Evolutionary conservation across 1,284 basidiomycete species (phyloP), one percentile per base, ranked within the genome.

Genomic region (Ceratobasidium sp.): DNA sequence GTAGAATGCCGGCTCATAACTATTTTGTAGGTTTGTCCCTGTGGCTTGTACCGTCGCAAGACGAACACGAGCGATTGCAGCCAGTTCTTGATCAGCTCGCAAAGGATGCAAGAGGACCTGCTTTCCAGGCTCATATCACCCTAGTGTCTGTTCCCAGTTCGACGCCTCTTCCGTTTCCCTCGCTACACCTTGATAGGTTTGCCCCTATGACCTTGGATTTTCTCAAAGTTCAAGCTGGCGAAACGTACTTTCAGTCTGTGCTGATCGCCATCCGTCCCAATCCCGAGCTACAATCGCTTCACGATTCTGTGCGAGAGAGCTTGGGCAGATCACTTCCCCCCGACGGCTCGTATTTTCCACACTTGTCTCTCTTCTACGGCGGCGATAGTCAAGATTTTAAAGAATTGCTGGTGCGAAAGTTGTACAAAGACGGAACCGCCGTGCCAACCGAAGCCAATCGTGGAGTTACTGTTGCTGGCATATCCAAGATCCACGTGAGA

Each of bases 351-450:
- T 79, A 65, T 27, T 79, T 78, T 50, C 79, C 79, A 5, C 79
- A 79, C 41, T 38, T 79, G 12, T 79, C 79, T 14, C 77, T 79
- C 33, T 79, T 76, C 69, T 79, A 79, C 50, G 79, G 79, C 20
- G 79, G 76, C 14, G 50, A 65, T 14, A 41, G 66, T 7, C 66
- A 68, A 65, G 79, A 78, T 10, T 59, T 66, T 7, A 79, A 77
- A 57, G 66, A 76, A 18, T 66, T 52, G 20, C 46, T 78, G 41
- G 64, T 78, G 10, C 68, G 33, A 55, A 52, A 59, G 41, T 55
- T 79, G 20, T 57, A 41, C 10, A 67, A 44, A 10, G 73, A 79
- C 18, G 73, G 77, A 35, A 64, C 66, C 6, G 77, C 77, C 14
- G 64, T 69, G 23, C 38, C 55, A 1, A 59, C 33, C 20, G 73